Evolutionary conservation across 2,329 filamentous ascomycete genomes (phyloP).

Genomic region (Calonectria montana): DNA sequence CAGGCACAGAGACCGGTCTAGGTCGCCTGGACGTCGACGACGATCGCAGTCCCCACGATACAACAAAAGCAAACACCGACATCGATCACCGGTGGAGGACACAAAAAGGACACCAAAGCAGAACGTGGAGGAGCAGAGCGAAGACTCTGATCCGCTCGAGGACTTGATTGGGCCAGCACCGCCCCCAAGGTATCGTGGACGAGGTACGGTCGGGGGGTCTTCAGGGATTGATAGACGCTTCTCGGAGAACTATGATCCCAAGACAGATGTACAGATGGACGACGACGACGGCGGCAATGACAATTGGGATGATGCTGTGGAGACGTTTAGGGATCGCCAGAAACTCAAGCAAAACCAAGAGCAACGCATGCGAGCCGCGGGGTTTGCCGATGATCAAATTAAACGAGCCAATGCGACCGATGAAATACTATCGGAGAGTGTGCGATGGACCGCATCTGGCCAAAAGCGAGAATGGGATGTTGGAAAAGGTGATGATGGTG

Average conservation of each 20-base stretch:
- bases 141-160: slow-evolving; percentile 76
- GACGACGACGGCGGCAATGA: slow-evolving; percentile 61
- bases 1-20: slow-evolving; percentile 37
- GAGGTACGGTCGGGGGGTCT: slow-evolving; percentile 71
- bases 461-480: slow-evolving; percentile 73
- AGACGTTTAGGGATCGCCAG: slow-evolving; percentile 82
- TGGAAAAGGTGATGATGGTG: slow-evolving; percentile 55
- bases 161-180: slow-evolving; percentile 82
- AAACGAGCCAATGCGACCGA: slow-evolving; percentile 67
- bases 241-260: slow-evolving; percentile 71
- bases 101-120: slow-evolving; percentile 28
- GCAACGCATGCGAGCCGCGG: slow-evolving; percentile 79
- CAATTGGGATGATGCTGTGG: slow-evolving; percentile 84
- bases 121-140: slow-evolving; percentile 14
- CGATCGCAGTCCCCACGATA: slow-evolving; percentile 49
- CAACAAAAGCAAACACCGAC: slow-evolving; percentile 45
- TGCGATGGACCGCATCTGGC: slow-evolving; percentile 78
- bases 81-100: slow-evolving; percentile 44
- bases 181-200: slow-evolving; percentile 68
- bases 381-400: slow-evolving; percentile 82
- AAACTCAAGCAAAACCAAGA: slow-evolving; percentile 81
- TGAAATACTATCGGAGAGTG: slow-evolving; percentile 70
- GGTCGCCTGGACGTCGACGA: slow-evolving; percentile 41
- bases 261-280: slow-evolving; percentile 65
- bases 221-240: slow-evolving; percentile 86